These are phyloP conservation scores for Cornus kousa DNA, from an alignment of 148 eudicot genomes.

Conservation along the genomic window DNA sequence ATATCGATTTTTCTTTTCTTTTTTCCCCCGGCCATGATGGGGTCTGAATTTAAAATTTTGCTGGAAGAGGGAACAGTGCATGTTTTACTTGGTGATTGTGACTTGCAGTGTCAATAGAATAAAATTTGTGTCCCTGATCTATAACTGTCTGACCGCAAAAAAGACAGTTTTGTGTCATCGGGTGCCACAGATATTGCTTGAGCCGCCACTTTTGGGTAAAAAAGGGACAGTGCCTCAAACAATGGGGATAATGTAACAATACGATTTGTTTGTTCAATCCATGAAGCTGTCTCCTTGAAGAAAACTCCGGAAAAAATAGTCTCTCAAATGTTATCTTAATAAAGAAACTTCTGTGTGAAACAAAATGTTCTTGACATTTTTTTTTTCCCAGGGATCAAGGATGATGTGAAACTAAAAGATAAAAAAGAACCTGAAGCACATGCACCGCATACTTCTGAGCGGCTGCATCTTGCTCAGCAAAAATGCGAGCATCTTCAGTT, in stretches of 20 bases:
- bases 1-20: no score
- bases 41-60: background rate
- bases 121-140: no score
- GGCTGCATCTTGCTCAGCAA: conserved; percentile 77
- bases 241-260: no score
- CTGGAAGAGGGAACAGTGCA: background rate
- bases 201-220: no score
- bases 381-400: background rate
- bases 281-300: no score
- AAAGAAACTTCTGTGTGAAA: background rate
- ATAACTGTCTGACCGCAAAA: no score
- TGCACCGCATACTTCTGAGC: conserved; percentile 57
- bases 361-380: background rate
- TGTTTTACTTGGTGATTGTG: background rate
- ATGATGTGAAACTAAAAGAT: conserved; percentile 8
- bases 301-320: background rate
- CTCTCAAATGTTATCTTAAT: background rate
- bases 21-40: no score
- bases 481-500: conserved; percentile 75
- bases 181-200: no score
- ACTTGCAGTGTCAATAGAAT: background rate
- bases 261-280: no score
- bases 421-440: conserved; percentile 61
- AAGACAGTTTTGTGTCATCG: no score
- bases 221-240: no score